These are phyloP conservation scores for Dactylis glomerata DNA, from an alignment of 176 grass and related monocot species.

Conservation along the genomic window DNA sequence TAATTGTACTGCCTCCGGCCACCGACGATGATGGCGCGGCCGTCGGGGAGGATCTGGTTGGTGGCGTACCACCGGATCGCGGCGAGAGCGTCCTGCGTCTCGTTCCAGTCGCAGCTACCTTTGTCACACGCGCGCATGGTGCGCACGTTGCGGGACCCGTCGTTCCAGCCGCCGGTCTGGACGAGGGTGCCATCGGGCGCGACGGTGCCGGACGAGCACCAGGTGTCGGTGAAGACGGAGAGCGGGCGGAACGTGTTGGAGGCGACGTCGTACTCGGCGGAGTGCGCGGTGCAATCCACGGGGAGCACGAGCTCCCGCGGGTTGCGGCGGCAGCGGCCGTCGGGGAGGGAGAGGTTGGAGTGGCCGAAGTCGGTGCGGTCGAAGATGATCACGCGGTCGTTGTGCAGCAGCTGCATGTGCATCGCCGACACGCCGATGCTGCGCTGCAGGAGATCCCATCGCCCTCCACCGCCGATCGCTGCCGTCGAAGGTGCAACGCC, in stretches of 20 bases:
- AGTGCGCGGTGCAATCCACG: constrained; percentile 72
- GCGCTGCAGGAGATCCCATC: constrained; percentile 66
- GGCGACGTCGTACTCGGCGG: constrained; percentile 55
- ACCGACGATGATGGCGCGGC: constrained; percentile 59
- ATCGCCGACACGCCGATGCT: constrained; percentile 84
- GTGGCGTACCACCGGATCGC: constrained; percentile 72
- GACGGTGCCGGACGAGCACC: constrained; percentile 81
- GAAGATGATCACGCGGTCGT: constrained; percentile 72
- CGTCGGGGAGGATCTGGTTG: constrained; percentile 86
- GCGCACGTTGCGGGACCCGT: constrained; percentile 57
- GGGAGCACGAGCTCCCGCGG: constrained; percentile 43
- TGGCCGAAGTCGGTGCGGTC: constrained; percentile 73
- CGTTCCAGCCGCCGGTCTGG: constrained; percentile 84
- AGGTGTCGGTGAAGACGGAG: constrained; percentile 63
- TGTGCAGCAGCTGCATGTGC: constrained; percentile 94
- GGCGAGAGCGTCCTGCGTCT: constrained; percentile 52
- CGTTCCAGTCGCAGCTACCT: constrained; percentile 54
- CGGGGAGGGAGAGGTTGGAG: constrained; percentile 71
- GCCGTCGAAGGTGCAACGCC: neutral
- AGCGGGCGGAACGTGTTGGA: constrained; percentile 53
- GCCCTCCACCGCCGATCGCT: constrained; percentile 32
- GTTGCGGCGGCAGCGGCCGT: constrained; percentile 56
- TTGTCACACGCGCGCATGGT: constrained; percentile 44
- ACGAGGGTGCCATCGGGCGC: constrained; percentile 62
- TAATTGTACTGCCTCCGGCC: constrained; percentile 66